Conservation (phyloP, 2,329 filamentous ascomycete species). For the Didymella exigua region DNA sequence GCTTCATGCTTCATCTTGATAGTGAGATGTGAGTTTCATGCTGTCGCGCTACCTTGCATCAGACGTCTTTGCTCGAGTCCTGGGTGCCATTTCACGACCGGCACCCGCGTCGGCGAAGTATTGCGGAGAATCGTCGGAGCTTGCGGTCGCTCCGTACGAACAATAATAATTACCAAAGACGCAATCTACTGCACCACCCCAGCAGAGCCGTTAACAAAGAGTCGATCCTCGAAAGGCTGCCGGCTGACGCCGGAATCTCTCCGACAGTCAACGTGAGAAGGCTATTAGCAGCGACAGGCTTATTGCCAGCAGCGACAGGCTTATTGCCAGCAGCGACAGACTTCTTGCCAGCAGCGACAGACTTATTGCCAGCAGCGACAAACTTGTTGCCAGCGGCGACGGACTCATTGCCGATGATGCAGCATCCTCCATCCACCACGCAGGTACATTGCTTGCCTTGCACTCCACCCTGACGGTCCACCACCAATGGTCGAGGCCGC, state of each 20-base stretch:
- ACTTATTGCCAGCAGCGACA: too few relatives aligned
- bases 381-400: conserved; percentile 6
- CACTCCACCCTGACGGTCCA: conserved; percentile 1
- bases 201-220: background rate
- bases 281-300: background rate
- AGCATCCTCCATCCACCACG: conserved; percentile 1
- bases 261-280: too few relatives aligned
- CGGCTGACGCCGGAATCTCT: conserved; percentile 2
- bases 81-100: conserved; percentile 6
- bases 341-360: conserved; percentile 8
- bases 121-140: conserved; percentile 3
- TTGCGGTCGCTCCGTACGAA: conserved; percentile 9
- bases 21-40: background rate
- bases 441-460: conserved; percentile 6
- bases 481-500: background rate
- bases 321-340: background rate
- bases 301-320: conserved; percentile 11
- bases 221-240: background rate
- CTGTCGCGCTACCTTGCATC: conserved; percentile 4
- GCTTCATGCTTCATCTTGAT: conserved; percentile 3
- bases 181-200: background rate
- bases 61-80: background rate
- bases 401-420: too few relatives aligned
- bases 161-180: conserved; percentile 12
- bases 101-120: background rate